These are phyloP conservation scores for Hymenoscyphus infarciens DNA, from an alignment of 2,329 filamentous ascomycete species.

Conservation along the genomic window DNA sequence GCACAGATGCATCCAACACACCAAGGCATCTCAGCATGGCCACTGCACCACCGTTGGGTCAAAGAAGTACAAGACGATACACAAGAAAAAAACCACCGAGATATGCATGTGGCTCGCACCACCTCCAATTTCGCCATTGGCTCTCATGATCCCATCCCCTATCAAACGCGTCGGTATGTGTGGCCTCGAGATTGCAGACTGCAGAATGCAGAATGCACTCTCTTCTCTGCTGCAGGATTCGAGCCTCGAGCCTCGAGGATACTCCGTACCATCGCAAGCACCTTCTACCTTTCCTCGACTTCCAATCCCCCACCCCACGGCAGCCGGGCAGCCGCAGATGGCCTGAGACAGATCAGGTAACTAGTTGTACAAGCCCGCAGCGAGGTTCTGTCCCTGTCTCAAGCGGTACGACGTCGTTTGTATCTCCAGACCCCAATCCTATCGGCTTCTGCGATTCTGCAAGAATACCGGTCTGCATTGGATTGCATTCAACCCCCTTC, in stretches of 20 bases:
- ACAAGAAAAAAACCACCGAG: neutral
- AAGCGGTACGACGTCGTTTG: neutral
- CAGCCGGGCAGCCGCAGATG: neutral
- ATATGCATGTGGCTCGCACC: neutral
- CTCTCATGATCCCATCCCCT: neutral
- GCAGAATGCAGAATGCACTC: constrained; percentile 2
- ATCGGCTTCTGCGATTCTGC: neutral
- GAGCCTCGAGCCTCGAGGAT: neutral
- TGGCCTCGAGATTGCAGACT: neutral
- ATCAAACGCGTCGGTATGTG: neutral
- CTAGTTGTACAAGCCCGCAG: neutral
- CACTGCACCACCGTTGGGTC: constrained; percentile 11
- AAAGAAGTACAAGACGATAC: neutral
- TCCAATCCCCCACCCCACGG: neutral
- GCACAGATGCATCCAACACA: constrained; percentile 10
- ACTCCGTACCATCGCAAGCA: neutral
- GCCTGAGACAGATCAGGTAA: constrained; percentile 1
- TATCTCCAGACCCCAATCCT: neutral
- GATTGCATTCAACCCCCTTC: neutral
- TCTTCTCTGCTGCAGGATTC: neutral
- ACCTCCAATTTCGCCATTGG: neutral
- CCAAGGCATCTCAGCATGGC: constrained; percentile 3
- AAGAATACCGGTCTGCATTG: neutral
- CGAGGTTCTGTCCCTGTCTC: neutral
- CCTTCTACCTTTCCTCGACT: neutral